Evolutionary conservation across 1,284 basidiomycete species (phyloP).

Genomic region (Schizophyllum commune): DNA sequence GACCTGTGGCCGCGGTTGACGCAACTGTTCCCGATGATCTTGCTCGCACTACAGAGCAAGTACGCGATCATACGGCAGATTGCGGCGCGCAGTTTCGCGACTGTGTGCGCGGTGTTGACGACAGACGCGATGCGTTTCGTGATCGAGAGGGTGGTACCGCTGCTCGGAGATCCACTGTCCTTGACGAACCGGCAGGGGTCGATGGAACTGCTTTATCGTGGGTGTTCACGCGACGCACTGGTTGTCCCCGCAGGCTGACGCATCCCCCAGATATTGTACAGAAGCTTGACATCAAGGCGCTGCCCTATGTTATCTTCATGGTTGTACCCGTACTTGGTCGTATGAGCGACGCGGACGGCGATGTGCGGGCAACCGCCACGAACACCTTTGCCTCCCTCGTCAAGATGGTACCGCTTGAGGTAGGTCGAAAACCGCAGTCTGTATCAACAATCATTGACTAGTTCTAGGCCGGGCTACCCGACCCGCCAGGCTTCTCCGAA

Average conservation of each 20-base stretch:
- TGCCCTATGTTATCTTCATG: constrained; percentile 97
- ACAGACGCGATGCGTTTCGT: constrained; percentile 83
- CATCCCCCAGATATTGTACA: constrained; percentile 95
- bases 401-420: constrained; percentile 98
- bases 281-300: constrained; percentile 85
- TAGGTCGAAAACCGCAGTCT: constrained; percentile 23
- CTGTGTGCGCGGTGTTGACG: constrained; percentile 82
- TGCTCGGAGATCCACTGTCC: constrained; percentile 76
- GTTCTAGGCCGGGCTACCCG: constrained; percentile 82
- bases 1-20: constrained; percentile 64
- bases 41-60: constrained; percentile 71
- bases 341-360: constrained; percentile 94
- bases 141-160: constrained; percentile 81
- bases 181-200: constrained; percentile 83
- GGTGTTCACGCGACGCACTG: too few relatives aligned
- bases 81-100: constrained; percentile 82
- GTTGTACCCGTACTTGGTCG: constrained; percentile 94
- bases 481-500: constrained; percentile 87
- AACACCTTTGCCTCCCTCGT: constrained; percentile 98
- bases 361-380: constrained; percentile 87
- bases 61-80: constrained; percentile 88
- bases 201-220: constrained; percentile 86
- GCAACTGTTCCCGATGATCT: constrained; percentile 72
- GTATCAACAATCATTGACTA: constrained; percentile 3
- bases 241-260: too few relatives aligned